A percentile compares a stretch with the other conserved stretches of the same genome.
These are phyloP conservation scores for Verticillium nubilum DNA, from an alignment of 2,329 filamentous ascomycete species.

Conservation along the genomic window DNA sequence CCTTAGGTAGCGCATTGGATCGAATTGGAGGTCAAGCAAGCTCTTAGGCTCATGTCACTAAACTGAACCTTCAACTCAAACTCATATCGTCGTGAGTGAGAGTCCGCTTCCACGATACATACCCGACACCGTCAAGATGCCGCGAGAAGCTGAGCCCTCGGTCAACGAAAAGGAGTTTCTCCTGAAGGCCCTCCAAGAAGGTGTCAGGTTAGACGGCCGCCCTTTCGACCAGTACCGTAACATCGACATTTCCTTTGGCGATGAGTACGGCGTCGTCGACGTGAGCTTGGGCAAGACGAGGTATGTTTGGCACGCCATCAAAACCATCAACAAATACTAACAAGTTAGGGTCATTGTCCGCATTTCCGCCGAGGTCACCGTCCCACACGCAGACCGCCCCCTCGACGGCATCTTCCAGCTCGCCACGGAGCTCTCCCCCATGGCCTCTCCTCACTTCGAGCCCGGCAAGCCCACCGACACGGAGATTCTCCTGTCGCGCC, in stretches of 20 bases:
- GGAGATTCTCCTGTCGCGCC: constrained; percentile 79
- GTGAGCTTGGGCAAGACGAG: constrained; percentile 86
- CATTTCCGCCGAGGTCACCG: constrained; percentile 81
- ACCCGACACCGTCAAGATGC: constrained; percentile 63
- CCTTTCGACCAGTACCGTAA: constrained; percentile 73
- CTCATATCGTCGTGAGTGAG: too few species aligned
- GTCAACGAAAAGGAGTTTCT: constrained; percentile 85
- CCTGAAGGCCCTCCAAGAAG: constrained; percentile 72
- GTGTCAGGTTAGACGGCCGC: constrained; percentile 79
- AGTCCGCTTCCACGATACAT: not conserved
- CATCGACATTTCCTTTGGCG: constrained; percentile 74
- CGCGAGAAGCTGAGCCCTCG: constrained; percentile 86
- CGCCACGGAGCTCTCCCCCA: constrained; percentile 82
- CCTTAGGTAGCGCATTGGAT: not conserved
- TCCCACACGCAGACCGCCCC: constrained; percentile 80
- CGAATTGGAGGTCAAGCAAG: too few species aligned
- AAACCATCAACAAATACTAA: too few species aligned
- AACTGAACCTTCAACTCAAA: constrained; percentile 11
- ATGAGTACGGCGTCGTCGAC: constrained; percentile 86
- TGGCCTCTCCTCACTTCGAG: constrained; percentile 88
- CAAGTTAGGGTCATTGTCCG: constrained; percentile 71
- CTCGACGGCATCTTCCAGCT: constrained; percentile 97
- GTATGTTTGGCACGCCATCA: constrained; percentile 40
- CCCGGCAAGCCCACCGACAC: constrained; percentile 76
- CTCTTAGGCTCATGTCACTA: too few species aligned